phyloP scores from a whole-genome alignment of 2,329 filamentous ascomycete species.

The Fusarium continuum region DNA sequence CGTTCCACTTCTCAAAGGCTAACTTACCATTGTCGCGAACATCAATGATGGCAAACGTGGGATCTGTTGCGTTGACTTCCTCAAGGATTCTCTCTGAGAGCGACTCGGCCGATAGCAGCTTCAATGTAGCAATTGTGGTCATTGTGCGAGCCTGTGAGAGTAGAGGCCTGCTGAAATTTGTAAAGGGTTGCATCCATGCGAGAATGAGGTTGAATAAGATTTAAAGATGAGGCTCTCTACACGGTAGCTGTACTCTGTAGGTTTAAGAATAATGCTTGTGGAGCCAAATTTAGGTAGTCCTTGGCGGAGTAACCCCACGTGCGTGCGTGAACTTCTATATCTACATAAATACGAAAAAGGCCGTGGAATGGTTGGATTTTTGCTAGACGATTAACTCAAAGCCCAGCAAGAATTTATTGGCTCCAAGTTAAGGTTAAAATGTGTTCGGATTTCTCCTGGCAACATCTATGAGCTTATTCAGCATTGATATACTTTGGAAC shows the following conservation, averaged over 20 bases:
- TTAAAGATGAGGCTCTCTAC: conserved; percentile 11
- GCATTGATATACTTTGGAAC: too few species aligned
- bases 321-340: too few species aligned
- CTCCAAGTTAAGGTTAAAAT: too few species aligned
- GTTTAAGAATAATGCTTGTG: not conserved
- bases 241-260: too few species aligned
- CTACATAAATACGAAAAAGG: too few species aligned
- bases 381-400: too few species aligned
- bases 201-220: conserved; percentile 1
- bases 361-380: too few species aligned
- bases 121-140: conserved; percentile 69
- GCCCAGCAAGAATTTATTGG: not conserved
- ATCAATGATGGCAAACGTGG: conserved; percentile 78
- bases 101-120: conserved; percentile 73
- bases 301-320: conserved; percentile 1
- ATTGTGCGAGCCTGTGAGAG: conserved; percentile 45
- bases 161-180: conserved; percentile 3
- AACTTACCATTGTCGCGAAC: conserved; percentile 80
- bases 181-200: conserved; percentile 30
- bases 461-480: too few species aligned
- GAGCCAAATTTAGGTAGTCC: conserved; percentile 14
- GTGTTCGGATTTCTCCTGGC: too few species aligned
- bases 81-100: conserved; percentile 72
- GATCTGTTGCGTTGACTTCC: conserved; percentile 52
- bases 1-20: too few species aligned